Evolutionary conservation across 306 rosid species (phyloP).

Genomic region (Vicia faba): DNA sequence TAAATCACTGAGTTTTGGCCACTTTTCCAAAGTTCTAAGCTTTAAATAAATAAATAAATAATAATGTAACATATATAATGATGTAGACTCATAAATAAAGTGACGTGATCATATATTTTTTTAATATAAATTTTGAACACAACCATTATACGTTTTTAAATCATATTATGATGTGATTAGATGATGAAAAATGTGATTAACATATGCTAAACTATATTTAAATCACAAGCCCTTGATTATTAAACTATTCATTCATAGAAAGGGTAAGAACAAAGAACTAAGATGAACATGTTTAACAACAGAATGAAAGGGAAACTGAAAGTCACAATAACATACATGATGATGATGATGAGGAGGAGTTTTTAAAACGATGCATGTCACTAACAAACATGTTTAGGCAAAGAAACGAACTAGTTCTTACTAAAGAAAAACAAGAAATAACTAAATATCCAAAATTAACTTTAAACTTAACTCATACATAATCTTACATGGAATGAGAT

Average conservation of each 20-base stretch:
- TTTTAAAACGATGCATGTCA: conserved; percentile 24
- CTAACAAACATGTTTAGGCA: conserved; percentile 33
- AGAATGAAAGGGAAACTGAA: conserved; percentile 10
- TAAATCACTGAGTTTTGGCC: too few relatives aligned
- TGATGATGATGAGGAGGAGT: conserved; percentile 29
- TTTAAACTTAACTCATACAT: conserved; percentile 30
- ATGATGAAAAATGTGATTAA: too few relatives aligned
- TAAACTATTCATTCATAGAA: neutral
- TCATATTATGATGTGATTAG: too few relatives aligned
- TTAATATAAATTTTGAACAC: too few relatives aligned
- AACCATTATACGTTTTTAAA: too few relatives aligned
- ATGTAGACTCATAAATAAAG: too few relatives aligned
- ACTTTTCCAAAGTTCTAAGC: too few relatives aligned
- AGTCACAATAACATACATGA: conserved; percentile 35
- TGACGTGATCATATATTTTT: too few relatives aligned
- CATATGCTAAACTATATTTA: too few relatives aligned
- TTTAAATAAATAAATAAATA: too few relatives aligned
- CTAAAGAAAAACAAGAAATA: conserved; percentile 31
- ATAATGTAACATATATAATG: too few relatives aligned
- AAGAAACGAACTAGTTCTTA: conserved; percentile 39
- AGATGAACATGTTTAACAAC: conserved; percentile 38
- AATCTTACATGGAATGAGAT: conserved; percentile 22
- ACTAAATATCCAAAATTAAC: conserved; percentile 30
- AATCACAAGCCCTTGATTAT: neutral
- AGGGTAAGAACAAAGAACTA: conserved; percentile 10